phyloP scores from a whole-genome alignment of 2,329 filamentous ascomycete genomes.

The Sclerotinia minor region DNA sequence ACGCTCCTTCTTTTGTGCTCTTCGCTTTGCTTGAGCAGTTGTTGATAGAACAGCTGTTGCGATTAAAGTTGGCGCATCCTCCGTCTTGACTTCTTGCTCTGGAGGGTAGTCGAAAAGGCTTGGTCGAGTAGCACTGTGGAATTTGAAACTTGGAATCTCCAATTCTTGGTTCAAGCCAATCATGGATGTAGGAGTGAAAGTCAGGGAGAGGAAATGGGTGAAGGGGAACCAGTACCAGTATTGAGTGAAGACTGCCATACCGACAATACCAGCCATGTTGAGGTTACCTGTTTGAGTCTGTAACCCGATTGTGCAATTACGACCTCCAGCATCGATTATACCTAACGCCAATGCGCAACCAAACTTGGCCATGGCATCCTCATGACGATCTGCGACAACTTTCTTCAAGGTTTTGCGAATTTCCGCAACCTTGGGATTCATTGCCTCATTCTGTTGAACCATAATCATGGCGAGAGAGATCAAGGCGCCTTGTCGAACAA shows the following conservation, averaged over 20 bases:
- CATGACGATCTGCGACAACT: slow-evolving; percentile 89
- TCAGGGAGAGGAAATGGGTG: slow-evolving; percentile 93
- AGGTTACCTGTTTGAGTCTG: slow-evolving; percentile 98
- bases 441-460: slow-evolving; percentile 97
- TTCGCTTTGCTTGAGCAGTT: slow-evolving; percentile 92
- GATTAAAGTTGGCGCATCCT: slow-evolving; percentile 90
- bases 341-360: slow-evolving; percentile 90
- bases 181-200: slow-evolving; percentile 94
- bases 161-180: slow-evolving; percentile 93
- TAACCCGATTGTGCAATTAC: slow-evolving; percentile 96
- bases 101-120: slow-evolving; percentile 98
- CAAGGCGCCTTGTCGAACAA: slow-evolving; percentile 92
- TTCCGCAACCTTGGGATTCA: slow-evolving; percentile 92
- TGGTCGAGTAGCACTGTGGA: slow-evolving; percentile 90
- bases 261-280: slow-evolving; percentile 97
- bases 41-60: slow-evolving; percentile 95
- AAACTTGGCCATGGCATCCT: slow-evolving; percentile 99
- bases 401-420: slow-evolving; percentile 94
- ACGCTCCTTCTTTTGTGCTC: slow-evolving; percentile 90
- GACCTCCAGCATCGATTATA: slow-evolving; percentile 95
- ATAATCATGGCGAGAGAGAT: slow-evolving; percentile 97
- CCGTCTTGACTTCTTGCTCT: slow-evolving; percentile 90
- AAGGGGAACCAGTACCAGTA: slow-evolving; percentile 99
- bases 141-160: slow-evolving; percentile 91
- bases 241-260: slow-evolving; percentile 96